phyloP scores from a whole-genome alignment of 2,329 filamentous ascomycete species.

The Venturia pyrina region DNA sequence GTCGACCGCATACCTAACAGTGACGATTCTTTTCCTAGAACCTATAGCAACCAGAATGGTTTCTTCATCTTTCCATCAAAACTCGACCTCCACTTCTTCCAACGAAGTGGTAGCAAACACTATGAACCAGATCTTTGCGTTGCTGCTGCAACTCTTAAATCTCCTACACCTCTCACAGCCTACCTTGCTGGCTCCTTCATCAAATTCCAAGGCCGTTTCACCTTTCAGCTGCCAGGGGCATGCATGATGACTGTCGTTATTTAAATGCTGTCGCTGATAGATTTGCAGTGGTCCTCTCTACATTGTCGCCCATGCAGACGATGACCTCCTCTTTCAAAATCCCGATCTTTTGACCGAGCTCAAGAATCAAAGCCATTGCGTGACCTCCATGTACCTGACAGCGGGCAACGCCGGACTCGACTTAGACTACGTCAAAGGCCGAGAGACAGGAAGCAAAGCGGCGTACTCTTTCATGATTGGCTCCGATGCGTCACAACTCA shows the following conservation, averaged over 20 bases:
- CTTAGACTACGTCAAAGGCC: conserved; percentile 15
- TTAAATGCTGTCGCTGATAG: neutral
- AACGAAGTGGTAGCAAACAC: neutral
- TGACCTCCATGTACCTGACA: conserved; percentile 20
- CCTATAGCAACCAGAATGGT: neutral
- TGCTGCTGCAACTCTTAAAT: neutral
- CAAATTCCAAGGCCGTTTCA: neutral
- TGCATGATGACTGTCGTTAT: neutral
- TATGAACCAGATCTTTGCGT: neutral
- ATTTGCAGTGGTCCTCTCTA: conserved; percentile 20
- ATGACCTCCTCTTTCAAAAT: conserved; percentile 21
- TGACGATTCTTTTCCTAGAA: neutral
- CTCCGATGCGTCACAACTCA: conserved; percentile 8
- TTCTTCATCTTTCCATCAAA: neutral
- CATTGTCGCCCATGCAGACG: conserved; percentile 21
- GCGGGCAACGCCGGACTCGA: conserved; percentile 18
- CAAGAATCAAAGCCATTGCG: conserved; percentile 19
- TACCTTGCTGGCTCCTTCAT: neutral
- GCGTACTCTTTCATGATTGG: conserved; percentile 20
- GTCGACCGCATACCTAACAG: neutral
- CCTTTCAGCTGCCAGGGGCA: neutral
- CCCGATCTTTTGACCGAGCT: conserved; percentile 23
- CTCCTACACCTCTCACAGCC: neutral
- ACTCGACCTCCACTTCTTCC: neutral
- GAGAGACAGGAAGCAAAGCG: conserved; percentile 19